Conservation (phyloP, 2,329 filamentous ascomycete species). For the Ophiostoma ulmi region DNA sequence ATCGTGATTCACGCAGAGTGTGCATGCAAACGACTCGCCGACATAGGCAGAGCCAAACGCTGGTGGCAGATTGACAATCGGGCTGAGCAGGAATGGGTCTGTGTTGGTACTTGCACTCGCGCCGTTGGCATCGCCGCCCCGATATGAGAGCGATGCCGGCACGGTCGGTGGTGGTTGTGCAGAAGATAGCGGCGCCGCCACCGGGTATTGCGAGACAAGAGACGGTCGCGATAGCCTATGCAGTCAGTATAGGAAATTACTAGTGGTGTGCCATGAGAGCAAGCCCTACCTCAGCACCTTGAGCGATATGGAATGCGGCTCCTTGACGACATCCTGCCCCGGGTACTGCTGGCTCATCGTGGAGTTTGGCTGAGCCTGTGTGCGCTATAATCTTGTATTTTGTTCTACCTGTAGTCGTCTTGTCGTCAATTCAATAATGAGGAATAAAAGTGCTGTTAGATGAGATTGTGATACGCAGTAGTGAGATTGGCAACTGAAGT, state of each 20-base stretch:
- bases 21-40: constrained; percentile 91
- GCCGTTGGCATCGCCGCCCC: constrained; percentile 26
- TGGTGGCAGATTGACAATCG: constrained; percentile 74
- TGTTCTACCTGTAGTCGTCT: neutral
- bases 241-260: neutral
- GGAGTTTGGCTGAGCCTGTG: neutral
- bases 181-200: constrained; percentile 44
- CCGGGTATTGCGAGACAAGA: constrained; percentile 64
- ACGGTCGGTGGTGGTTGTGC: constrained; percentile 45
- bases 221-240: constrained; percentile 72
- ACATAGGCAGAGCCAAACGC: constrained; percentile 94
- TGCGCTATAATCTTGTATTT: neutral
- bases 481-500: neutral
- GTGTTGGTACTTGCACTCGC: constrained; percentile 41
- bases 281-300: constrained; percentile 61
- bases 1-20: constrained; percentile 94
- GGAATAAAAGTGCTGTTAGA: neutral
- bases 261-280: neutral
- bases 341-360: constrained; percentile 55
- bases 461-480: neutral
- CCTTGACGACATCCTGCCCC: constrained; percentile 57
- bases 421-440: neutral
- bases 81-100: constrained; percentile 54
- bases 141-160: constrained; percentile 70
- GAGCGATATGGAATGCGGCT: constrained; percentile 72